Conservation (phyloP, 345 rosid genomes). For the Hibiscus trionum region DNA sequence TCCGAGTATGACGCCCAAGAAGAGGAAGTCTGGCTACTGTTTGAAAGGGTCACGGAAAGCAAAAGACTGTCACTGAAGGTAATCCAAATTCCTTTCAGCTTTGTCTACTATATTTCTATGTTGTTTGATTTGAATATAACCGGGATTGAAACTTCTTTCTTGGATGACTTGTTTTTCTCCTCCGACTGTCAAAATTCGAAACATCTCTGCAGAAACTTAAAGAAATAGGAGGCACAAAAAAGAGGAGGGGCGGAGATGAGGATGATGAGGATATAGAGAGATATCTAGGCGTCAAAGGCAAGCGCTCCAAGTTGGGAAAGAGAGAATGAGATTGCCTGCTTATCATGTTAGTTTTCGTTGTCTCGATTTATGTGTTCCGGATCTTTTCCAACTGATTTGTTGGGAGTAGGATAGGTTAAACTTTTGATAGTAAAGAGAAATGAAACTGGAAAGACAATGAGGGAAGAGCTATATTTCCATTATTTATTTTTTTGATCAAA, state of each 20-base stretch:
- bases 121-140: background rate
- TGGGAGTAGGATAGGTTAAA: too few relatives aligned
- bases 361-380: too few relatives aligned
- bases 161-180: background rate
- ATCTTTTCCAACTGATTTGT: too few relatives aligned
- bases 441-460: too few relatives aligned
- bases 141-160: background rate
- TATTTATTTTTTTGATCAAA: too few relatives aligned
- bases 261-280: background rate
- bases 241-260: background rate
- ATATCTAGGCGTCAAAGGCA: background rate
- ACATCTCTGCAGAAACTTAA: background rate
- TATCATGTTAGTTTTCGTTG: too few relatives aligned
- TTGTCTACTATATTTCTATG: background rate
- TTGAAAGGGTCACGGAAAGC: conserved; percentile 11
- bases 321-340: background rate
- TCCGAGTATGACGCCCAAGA: conserved; percentile 62
- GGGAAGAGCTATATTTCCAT: too few relatives aligned
- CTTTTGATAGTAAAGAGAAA: too few relatives aligned
- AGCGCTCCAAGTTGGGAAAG: background rate
- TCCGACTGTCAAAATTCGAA: background rate
- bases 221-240: background rate
- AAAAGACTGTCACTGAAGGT: conserved; percentile 2
- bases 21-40: conserved; percentile 61
- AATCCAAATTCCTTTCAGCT: background rate